Evolutionary conservation across 768 basidiomycete genomes (phyloP).

Genomic region (Auriscalpium vulgare): DNA sequence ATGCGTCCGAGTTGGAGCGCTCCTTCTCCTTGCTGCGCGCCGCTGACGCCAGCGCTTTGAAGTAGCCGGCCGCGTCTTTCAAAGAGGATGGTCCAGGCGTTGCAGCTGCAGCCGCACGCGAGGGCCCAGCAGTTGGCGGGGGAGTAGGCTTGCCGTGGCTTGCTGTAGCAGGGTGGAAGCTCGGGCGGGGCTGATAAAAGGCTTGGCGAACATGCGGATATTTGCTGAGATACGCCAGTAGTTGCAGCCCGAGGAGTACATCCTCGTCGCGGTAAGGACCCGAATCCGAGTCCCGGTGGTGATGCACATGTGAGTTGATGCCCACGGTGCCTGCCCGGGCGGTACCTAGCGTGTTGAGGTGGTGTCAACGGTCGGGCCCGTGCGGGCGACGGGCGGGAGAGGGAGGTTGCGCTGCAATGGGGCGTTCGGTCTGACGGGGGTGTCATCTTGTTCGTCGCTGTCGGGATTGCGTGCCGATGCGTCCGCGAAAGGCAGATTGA

Average conservation of each 20-base stretch:
- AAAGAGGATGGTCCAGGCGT: slow-evolving; percentile 12
- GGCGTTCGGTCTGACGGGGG: slow-evolving; percentile 12
- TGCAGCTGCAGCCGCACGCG: background rate
- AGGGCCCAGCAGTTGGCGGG: background rate
- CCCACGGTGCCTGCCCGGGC: slow-evolving; percentile 13
- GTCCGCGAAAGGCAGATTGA: slow-evolving; percentile 38
- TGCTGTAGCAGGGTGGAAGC: slow-evolving; percentile 73
- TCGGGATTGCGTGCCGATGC: slow-evolving; percentile 5
- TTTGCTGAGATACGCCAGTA: slow-evolving; percentile 93
- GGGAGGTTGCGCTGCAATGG: slow-evolving; percentile 10
- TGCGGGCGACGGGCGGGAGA: slow-evolving; percentile 4
- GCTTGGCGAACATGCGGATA: slow-evolving; percentile 96
- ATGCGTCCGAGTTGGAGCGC: slow-evolving; percentile 14
- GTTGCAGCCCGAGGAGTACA: slow-evolving; percentile 81
- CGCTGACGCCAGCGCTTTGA: slow-evolving; percentile 36
- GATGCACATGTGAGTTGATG: slow-evolving; percentile 22
- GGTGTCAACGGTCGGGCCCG: slow-evolving; percentile 6
- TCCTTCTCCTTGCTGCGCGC: slow-evolving; percentile 42
- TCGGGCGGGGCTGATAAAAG: slow-evolving; percentile 81
- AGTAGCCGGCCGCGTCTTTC: slow-evolving; percentile 22
- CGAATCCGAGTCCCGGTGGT: slow-evolving; percentile 30
- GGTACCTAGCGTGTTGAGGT: slow-evolving; percentile 4
- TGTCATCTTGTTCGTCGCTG: slow-evolving; percentile 15
- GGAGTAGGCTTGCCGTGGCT: slow-evolving; percentile 6
- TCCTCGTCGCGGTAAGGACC: slow-evolving; percentile 93